Evolutionary conservation across 2,329 filamentous ascomycete genomes (phyloP).

Genomic region (Tolypocladium pustulatum): DNA sequence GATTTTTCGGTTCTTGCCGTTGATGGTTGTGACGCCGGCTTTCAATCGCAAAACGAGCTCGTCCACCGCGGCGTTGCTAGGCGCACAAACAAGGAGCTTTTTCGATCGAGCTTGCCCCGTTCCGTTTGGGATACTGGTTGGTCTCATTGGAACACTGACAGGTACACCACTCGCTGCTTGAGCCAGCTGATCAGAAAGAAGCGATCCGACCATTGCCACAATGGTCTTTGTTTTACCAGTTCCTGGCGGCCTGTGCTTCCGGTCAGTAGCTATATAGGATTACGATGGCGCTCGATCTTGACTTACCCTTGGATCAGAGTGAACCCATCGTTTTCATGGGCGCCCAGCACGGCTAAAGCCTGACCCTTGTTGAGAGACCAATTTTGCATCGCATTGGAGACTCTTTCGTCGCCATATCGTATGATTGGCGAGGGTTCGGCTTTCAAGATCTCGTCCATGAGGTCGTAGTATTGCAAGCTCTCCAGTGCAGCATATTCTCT

Average conservation of each 20-base stretch:
- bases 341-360: conserved; percentile 82
- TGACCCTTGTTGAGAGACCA: conserved; percentile 85
- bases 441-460: conserved; percentile 83
- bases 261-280: conserved; percentile 16
- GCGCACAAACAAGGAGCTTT: conserved; percentile 93
- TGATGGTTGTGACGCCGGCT: conserved; percentile 67
- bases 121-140: conserved; percentile 9
- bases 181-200: conserved; percentile 34
- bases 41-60: conserved; percentile 91
- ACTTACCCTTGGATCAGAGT: conserved; percentile 81
- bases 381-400: conserved; percentile 58
- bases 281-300: too few relatives aligned
- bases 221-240: conserved; percentile 99
- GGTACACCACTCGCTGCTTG: conserved; percentile 21
- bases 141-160: conserved; percentile 18
- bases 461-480: conserved; percentile 87
- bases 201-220: conserved; percentile 83
- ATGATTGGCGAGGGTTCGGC: conserved; percentile 86
- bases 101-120: conserved; percentile 38
- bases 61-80: conserved; percentile 95
- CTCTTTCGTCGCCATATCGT: conserved; percentile 63
- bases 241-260: conserved; percentile 60
- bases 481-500: conserved; percentile 88
- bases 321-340: conserved; percentile 91
- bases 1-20: conserved; percentile 63